Percentiles rank a stretch among this genome's conserved stretches.
Conservation (phyloP, 2,329 filamentous ascomycete genomes). For the Raffaelea albimanens region DNA sequence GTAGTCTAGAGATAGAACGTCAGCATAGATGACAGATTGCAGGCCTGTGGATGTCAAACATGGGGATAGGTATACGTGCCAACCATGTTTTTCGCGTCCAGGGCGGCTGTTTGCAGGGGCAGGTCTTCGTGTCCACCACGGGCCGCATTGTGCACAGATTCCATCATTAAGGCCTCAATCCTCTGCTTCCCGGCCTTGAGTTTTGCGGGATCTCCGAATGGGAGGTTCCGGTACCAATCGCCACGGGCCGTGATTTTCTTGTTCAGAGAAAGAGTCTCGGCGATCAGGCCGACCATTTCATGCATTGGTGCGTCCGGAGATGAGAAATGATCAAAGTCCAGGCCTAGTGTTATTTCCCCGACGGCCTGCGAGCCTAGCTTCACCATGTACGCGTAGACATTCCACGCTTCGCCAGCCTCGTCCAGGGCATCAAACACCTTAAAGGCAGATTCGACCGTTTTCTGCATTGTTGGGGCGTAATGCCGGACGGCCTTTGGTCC, state of each 20-base stretch:
- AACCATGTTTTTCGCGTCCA: constrained; percentile 33
- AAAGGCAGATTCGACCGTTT: constrained; percentile 40
- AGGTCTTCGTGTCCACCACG: constrained; percentile 27
- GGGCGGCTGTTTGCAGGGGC: constrained; percentile 36
- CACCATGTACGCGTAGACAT: constrained; percentile 40
- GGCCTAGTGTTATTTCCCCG: constrained; percentile 32
- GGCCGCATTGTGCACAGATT: constrained; percentile 27
- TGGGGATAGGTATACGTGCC: constrained; percentile 13
- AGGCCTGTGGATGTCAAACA: too few relatives aligned
- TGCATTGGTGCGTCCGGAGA: constrained; percentile 36
- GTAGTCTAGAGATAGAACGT: constrained; percentile 31
- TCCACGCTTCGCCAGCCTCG: constrained; percentile 33
- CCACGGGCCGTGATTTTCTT: constrained; percentile 47
- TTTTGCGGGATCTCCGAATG: constrained; percentile 45
- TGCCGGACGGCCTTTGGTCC: constrained; percentile 51
- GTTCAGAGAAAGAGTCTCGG: constrained; percentile 41
- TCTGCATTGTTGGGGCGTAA: constrained; percentile 50
- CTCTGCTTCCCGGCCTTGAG: constrained; percentile 25
- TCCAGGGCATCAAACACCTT: constrained; percentile 42
- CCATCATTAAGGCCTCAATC: constrained; percentile 26
- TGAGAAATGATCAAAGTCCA: constrained; percentile 35
- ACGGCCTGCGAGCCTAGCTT: constrained; percentile 38
- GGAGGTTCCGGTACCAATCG: constrained; percentile 45
- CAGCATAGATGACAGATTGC: neutral
- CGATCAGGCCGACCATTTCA: constrained; percentile 41